These are phyloP conservation scores for Ganoderma sinense DNA, from an alignment of 1,284 basidiomycete genomes.

Conservation along the genomic window DNA sequence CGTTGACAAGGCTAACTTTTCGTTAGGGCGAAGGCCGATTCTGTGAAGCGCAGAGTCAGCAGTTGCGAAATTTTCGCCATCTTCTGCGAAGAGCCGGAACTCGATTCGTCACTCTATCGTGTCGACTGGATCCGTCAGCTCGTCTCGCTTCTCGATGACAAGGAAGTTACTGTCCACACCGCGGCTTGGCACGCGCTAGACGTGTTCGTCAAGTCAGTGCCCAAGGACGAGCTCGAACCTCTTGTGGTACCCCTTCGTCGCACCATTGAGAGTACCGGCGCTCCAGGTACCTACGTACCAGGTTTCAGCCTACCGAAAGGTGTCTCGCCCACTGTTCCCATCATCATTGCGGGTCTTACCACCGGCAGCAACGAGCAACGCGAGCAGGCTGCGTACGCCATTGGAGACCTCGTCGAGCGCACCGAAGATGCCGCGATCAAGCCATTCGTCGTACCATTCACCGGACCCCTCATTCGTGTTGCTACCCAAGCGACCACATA, in stretches of 20 bases:
- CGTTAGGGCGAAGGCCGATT: slow-evolving; percentile 79
- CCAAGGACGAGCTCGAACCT: slow-evolving; percentile 93
- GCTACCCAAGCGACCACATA: slow-evolving; percentile 89
- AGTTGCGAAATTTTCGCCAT: slow-evolving; percentile 81
- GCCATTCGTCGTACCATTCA: slow-evolving; percentile 96
- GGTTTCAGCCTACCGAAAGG: slow-evolving; percentile 94
- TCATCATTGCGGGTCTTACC: slow-evolving; percentile 89
- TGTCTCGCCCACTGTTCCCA: slow-evolving; percentile 86
- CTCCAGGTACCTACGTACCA: slow-evolving; percentile 81
- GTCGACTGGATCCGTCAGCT: slow-evolving; percentile 97
- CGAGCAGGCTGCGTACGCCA: slow-evolving; percentile 94
- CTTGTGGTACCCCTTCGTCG: slow-evolving; percentile 90
- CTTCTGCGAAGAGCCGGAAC: slow-evolving; percentile 84
- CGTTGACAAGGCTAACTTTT: neutral
- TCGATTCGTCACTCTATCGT: slow-evolving; percentile 86
- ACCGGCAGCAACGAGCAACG: slow-evolving; percentile 85
- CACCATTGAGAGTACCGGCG: slow-evolving; percentile 88
- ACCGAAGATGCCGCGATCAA: slow-evolving; percentile 93
- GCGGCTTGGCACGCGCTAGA: slow-evolving; percentile 90
- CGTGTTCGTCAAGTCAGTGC: slow-evolving; percentile 88
- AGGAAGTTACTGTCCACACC: slow-evolving; percentile 76
- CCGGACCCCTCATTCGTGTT: slow-evolving; percentile 94
- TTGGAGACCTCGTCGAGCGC: slow-evolving; percentile 93
- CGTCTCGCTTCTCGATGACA: slow-evolving; percentile 87
- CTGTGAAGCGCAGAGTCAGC: slow-evolving; percentile 76